These are phyloP conservation scores for Venturia pyrina DNA, from an alignment of 2,329 filamentous ascomycete genomes.

Conservation along the genomic window DNA sequence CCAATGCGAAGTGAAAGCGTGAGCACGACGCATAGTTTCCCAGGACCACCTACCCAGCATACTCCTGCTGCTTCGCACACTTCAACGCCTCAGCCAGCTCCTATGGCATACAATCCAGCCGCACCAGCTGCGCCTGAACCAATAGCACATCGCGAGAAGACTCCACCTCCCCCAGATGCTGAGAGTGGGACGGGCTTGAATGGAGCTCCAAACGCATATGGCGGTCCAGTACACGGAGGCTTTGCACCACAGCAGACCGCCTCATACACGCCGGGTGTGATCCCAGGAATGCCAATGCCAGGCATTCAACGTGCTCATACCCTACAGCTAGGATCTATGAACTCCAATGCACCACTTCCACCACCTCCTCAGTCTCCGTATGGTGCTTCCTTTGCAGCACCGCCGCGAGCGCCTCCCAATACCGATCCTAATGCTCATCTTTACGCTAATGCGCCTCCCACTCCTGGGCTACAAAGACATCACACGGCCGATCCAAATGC, in stretches of 20 bases:
- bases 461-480: slow-evolving; percentile 12
- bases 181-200: slow-evolving; percentile 37
- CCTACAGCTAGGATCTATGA: slow-evolving; percentile 10
- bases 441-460: slow-evolving; percentile 10
- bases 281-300: slow-evolving; percentile 23
- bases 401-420: slow-evolving; percentile 22
- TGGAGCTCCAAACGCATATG: slow-evolving; percentile 30
- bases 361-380: slow-evolving; percentile 15
- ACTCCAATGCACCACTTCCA: slow-evolving; percentile 25
- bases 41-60: slow-evolving; percentile 15
- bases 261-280: slow-evolving; percentile 30
- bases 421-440: slow-evolving; percentile 23
- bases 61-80: slow-evolving; percentile 22
- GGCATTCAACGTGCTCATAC: slow-evolving; percentile 26
- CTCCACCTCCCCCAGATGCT: slow-evolving; percentile 61
- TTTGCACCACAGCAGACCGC: slow-evolving; percentile 15
- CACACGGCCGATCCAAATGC: slow-evolving; percentile 21
- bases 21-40: slow-evolving; percentile 23
- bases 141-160: slow-evolving; percentile 67
- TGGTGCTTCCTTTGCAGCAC: slow-evolving; percentile 28
- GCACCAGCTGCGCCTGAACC: slow-evolving; percentile 65
- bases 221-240: slow-evolving; percentile 12
- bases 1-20: slow-evolving; percentile 15
- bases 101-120: slow-evolving; percentile 70
- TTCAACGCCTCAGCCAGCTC: slow-evolving; percentile 30